Base-by-base conservation (phyloP, 2,329 filamentous ascomycete genomes). In the Monilinia vaccinii-corymbosi region DNA sequence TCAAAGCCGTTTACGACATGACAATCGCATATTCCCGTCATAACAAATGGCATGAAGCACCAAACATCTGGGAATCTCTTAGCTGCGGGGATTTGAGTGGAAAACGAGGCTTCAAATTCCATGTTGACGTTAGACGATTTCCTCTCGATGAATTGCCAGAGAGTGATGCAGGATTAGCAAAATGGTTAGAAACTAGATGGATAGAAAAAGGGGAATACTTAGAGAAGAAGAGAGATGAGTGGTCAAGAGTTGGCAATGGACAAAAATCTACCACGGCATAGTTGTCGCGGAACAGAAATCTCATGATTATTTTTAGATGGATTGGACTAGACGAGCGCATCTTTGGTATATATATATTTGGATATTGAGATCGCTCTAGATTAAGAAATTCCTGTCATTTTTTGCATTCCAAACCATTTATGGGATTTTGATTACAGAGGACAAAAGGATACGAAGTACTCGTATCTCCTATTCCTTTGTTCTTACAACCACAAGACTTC, bases 1-100 rank as follows among this genome's bases (percentile, higher is more conserved):
- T 82, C 50, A 79, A 76, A 65, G 79, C 79, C 10, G 76, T 82
- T 23, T 82, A 83, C 70, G 79, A 83, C 66, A 71, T 83, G 53
- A 78, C 79, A 3, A 79, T 83, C 64, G 78, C 78, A 55, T 82
- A 83, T 70, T 75, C 78, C 63, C 73, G 75, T 53, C 70, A 74
- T 7, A 68, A 67, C 56, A 68, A 70, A 60, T 81, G 79, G 63
- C 73, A 77, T 28, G 68, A 72, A 49, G 78, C 77, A 2, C 79
- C 79, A 14, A 75, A 73, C 14, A 82, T 82, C 66, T 82, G 78
- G 79, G 75, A 81, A 59, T 79, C 78, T 13, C 68, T 82, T 44
- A 76, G 76, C 62, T 67, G 75, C 11, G 70, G 73, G 0, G 62
- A 67, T 9, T 62, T 82, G 57, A 77, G 74, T 64, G 63, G 66